A percentile compares a stretch with the other conserved stretches of the same genome.
Conservation (phyloP, 768 basidiomycete species). For the Gelatoporia subvermispora region DNA sequence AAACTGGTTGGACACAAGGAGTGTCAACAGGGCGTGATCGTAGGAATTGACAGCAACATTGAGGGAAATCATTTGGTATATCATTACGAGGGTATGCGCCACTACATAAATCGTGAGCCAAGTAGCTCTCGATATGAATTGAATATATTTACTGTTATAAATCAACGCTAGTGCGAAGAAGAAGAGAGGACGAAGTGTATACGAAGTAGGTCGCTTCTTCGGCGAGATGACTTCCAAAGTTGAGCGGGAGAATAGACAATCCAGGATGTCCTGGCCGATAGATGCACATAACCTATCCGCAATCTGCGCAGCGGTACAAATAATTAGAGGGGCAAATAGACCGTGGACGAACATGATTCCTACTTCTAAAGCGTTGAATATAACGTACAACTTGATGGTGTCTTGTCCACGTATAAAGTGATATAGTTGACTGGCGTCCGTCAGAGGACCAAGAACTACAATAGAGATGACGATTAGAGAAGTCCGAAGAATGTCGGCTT, state of each 20-base stretch:
- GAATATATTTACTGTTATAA: constrained; percentile 64
- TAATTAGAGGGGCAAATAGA: neutral
- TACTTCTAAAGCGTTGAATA: constrained; percentile 98
- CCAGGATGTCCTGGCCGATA: constrained; percentile 95
- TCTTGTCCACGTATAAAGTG: constrained; percentile 97
- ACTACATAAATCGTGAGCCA: constrained; percentile 39
- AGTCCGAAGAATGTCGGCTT: constrained; percentile 85
- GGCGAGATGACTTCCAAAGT: constrained; percentile 74
- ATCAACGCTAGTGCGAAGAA: constrained; percentile 79
- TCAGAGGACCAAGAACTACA: constrained; percentile 69
- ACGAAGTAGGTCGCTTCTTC: constrained; percentile 52
- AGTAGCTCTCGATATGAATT: neutral
- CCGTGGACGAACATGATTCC: constrained; percentile 19
- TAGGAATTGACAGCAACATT: constrained; percentile 99
- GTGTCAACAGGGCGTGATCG: constrained; percentile 89
- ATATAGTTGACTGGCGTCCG: constrained; percentile 97
- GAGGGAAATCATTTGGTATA: constrained; percentile 90
- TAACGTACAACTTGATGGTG: constrained; percentile 97
- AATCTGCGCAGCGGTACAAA: constrained; percentile 49
- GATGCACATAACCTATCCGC: constrained; percentile 92
- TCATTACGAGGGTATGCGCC: constrained; percentile 87
- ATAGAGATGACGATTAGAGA: constrained; percentile 73
- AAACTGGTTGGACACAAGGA: constrained; percentile 96
- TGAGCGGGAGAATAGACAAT: constrained; percentile 92
- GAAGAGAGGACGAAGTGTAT: constrained; percentile 72